Base-by-base conservation (phyloP, 192 early-diverging fungal species). In the Coemansia sp. region DNA sequence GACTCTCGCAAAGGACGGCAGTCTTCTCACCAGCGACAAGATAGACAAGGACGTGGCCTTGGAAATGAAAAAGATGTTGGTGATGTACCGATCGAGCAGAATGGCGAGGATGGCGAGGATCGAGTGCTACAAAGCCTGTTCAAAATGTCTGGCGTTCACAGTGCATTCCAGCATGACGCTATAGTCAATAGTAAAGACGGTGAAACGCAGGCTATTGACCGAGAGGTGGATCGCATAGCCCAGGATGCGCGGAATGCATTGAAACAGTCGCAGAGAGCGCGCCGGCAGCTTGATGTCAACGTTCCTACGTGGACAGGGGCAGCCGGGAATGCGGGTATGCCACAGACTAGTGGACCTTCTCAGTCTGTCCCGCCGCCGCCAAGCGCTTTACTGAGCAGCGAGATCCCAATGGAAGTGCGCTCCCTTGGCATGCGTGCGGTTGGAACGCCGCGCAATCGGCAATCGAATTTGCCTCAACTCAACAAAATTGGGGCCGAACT, bases 301-400 rank as follows among this genome's bases (percentile, higher is more conserved):
- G 85, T 89, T 15, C 93, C 94, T 0, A 98, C 97, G 4, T 98
- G 94, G 91, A 98, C 97, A 4, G 97, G 97, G 10, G 79, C 82
- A 8, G 92, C 85, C 6, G 95, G 94, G 5, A 66, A 72, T 15
- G 79, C 79, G 1, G 79, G 79, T 12, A 73, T 81, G 45, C 73
- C 78, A 39, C 22, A 36, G 0, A 26, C 55, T 5, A 45, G 43
- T 37, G 26, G 39, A 21, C 22, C 61, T 41, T 40, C 10, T 32
- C 47, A 32, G 52, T 57, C 26, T 57, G 73, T 81, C 43, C 74
- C 79, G 5, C 79, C 79, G 21, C 79, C 79, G 56, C 79, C 79
- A 6, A 73, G 57, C 11, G 66, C 63, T 12, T 61, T 69, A 10
- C n/a, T 73, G 45, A 69, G 51, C 47, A 68, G n/a, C 52, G 64